Evolutionary conservation across 2,329 filamentous ascomycete genomes (phyloP).

Genomic region (Claviceps paspali): DNA sequence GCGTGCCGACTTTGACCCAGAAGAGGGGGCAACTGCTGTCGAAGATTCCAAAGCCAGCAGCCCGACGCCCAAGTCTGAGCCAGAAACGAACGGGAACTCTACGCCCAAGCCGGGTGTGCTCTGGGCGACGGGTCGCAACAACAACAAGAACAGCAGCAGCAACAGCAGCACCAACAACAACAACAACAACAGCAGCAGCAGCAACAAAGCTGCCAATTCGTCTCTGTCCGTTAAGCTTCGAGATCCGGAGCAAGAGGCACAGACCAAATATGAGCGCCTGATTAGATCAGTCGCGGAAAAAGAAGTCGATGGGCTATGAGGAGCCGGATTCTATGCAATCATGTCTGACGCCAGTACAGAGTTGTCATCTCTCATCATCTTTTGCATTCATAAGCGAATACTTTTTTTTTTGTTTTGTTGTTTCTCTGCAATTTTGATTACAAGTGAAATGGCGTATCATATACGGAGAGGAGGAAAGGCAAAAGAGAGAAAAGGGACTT

Average conservation of each 20-base stretch:
- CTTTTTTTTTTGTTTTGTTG: not conserved
- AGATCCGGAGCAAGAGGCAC: conserved; percentile 20
- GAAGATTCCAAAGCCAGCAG: conserved; percentile 18
- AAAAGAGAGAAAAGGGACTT: not conserved
- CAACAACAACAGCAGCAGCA: not conserved
- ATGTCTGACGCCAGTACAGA: too few species aligned
- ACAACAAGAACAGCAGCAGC: conserved; percentile 3
- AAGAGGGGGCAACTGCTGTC: conserved; percentile 10
- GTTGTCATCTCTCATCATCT: not conserved
- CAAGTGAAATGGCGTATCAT: not conserved
- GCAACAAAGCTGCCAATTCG: conserved; percentile 6
- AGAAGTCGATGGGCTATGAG: conserved; percentile 13
- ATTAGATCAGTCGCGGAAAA: conserved; percentile 22
- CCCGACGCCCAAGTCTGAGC: conserved; percentile 16
- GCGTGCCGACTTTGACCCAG: conserved; percentile 19
- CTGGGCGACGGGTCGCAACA: conserved; percentile 15
- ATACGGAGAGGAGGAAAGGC: not conserved
- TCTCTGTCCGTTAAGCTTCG: conserved; percentile 12
- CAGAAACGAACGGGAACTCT: conserved; percentile 11
- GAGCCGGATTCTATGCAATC: too few species aligned
- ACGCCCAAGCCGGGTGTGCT: conserved; percentile 18
- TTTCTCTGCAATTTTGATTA: too few species aligned
- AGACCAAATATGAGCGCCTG: conserved; percentile 21
- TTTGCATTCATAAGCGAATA: not conserved
- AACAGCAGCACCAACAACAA: not conserved